These are phyloP conservation scores for Penicillium sp. DNA, from an alignment of 2,329 filamentous ascomycete species.

Conservation along the genomic window DNA sequence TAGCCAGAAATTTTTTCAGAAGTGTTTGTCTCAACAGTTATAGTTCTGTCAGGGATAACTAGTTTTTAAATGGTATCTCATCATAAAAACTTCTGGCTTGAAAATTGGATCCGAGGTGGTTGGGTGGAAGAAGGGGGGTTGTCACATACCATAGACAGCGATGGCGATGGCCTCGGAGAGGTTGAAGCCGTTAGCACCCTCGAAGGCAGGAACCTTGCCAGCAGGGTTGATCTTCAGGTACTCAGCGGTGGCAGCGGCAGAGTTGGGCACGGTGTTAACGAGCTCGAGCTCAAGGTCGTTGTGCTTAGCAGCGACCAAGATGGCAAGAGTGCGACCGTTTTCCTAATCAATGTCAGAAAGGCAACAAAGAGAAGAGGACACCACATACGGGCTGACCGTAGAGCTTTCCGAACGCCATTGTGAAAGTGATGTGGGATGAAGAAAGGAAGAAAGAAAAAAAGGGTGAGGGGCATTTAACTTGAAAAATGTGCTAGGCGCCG, in stretches of 20 bases:
- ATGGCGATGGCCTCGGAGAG: slow-evolving; percentile 92
- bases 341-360: slow-evolving; percentile 54
- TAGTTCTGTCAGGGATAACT: slow-evolving; percentile 99
- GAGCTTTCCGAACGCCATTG: slow-evolving; percentile 97
- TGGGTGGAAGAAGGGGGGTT: slow-evolving; percentile 10
- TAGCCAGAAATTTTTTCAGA: slow-evolving; percentile 74
- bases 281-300: slow-evolving; percentile 92
- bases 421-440: slow-evolving; percentile 41
- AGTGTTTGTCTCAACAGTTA: slow-evolving; percentile 73
- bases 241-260: slow-evolving; percentile 66
- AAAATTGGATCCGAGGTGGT: slow-evolving; percentile 1
- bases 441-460: slow-evolving; percentile 11
- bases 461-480: slow-evolving; percentile 21
- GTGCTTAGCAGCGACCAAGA: slow-evolving; percentile 94
- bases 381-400: slow-evolving; percentile 77
- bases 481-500: slow-evolving; percentile 27
- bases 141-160: slow-evolving; percentile 89
- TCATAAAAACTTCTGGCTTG: slow-evolving; percentile 50
- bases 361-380: not conserved
- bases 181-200: slow-evolving; percentile 86
- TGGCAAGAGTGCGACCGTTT: slow-evolving; percentile 86
- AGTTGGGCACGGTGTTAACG: slow-evolving; percentile 60
- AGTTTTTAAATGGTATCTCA: slow-evolving; percentile 69
- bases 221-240: slow-evolving; percentile 86
- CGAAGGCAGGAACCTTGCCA: slow-evolving; percentile 89